Evolutionary conservation across 2,329 filamentous ascomycete genomes (phyloP).

Genomic region (Cryphonectria parasitica): DNA sequence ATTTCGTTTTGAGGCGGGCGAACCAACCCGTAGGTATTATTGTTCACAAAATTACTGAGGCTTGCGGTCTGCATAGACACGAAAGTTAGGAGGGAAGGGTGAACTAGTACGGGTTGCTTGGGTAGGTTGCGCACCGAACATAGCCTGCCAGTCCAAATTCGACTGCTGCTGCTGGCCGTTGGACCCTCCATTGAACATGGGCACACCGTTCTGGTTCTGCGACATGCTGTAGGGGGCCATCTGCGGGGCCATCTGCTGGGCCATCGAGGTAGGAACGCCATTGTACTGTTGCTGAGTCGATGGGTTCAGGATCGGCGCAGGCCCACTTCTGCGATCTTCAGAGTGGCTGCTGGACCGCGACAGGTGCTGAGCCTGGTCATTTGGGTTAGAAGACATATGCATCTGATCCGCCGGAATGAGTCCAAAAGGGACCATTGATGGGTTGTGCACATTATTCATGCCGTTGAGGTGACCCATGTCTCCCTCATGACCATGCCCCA

Average conservation of each 20-base stretch:
- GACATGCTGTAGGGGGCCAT: conserved; percentile 68
- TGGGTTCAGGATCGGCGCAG: conserved; percentile 54
- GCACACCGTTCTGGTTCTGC: conserved; percentile 65
- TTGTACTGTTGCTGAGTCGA: conserved; percentile 59
- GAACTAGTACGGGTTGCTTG: conserved; percentile 55
- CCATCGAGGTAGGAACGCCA: conserved; percentile 63
- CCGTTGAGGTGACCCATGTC: conserved; percentile 61
- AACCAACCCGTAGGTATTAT: conserved; percentile 53
- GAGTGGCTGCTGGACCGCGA: conserved; percentile 63
- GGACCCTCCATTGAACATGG: conserved; percentile 61
- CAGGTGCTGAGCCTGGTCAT: conserved; percentile 62
- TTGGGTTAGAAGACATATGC: conserved; percentile 54
- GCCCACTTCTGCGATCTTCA: conserved; percentile 62
- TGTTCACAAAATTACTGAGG: conserved; percentile 56
- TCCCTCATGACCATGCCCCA: conserved; percentile 50
- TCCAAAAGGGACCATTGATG: conserved; percentile 54
- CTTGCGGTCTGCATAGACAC: conserved; percentile 71
- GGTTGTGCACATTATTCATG: conserved; percentile 62
- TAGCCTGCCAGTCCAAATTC: conserved; percentile 75
- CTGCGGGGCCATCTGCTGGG: conserved; percentile 63
- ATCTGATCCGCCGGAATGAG: conserved; percentile 57
- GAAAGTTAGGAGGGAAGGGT: conserved; percentile 67
- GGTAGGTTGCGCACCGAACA: conserved; percentile 73
- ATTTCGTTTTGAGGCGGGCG: conserved; percentile 49
- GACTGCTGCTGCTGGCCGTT: conserved; percentile 63